phyloP scores from a whole-genome alignment of 495 filamentous ascomycete genomes.

The Massariosphaeria phaeospora region DNA sequence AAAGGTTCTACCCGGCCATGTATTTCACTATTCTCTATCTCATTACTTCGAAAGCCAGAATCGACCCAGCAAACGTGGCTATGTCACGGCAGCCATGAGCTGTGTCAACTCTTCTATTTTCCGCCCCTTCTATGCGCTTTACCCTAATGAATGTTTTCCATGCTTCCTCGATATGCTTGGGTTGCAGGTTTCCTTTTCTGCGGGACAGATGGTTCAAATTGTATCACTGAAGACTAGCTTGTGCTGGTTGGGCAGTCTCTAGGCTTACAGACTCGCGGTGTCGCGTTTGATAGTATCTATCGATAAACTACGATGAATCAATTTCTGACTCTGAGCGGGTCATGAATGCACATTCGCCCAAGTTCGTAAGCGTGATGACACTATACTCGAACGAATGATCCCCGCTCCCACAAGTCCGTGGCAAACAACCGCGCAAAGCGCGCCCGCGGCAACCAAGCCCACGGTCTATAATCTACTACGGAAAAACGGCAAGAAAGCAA shows the following conservation, averaged over 20 bases:
- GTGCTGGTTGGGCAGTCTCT: too few species aligned
- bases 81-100: constrained; percentile 23
- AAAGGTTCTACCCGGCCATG: not conserved
- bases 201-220: constrained; percentile 18
- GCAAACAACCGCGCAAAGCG: not conserved
- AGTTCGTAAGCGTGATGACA: too few species aligned
- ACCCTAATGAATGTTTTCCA: not conserved
- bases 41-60: not conserved
- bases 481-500: too few species aligned
- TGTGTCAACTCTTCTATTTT: constrained; percentile 15
- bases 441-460: not conserved
- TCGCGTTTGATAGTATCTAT: too few species aligned
- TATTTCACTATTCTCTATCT: not conserved
- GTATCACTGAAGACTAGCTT: not conserved
- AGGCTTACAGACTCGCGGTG: too few species aligned
- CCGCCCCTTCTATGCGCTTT: not conserved
- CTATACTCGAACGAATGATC: too few species aligned
- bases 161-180: not conserved
- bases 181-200: constrained; percentile 6
- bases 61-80: constrained; percentile 14
- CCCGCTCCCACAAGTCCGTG: too few species aligned
- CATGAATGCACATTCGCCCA: too few species aligned
- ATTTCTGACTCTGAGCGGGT: too few species aligned
- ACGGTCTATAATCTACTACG: too few species aligned
- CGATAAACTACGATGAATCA: too few species aligned